Evolutionary conservation across 768 basidiomycete species (phyloP), one percentile per base, ranked within the genome.

Genomic region (Boletus bicolor): DNA sequence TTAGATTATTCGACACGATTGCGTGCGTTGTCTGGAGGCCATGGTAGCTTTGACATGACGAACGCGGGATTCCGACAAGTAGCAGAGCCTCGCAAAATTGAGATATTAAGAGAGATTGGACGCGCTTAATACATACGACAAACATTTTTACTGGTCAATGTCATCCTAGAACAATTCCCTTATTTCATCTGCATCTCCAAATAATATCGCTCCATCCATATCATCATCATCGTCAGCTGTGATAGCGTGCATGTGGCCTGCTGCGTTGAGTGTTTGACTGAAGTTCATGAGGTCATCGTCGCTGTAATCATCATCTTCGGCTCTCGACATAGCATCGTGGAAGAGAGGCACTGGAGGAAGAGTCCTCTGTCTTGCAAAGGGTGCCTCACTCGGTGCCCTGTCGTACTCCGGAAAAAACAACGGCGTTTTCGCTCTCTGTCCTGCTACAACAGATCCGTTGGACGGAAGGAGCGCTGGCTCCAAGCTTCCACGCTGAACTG

Each of bases 151-250:
- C 21, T 49, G 41, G 53, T 44, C 14, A n/a, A 35, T 59, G 57
- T 53, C 49, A 44, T 57, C 44, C 64, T 64, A 61, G 73, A 67
- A 82, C 57, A 87, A 66, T 62, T 86, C 86, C 66, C 77, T 80
- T 32, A 75, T 73, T 73, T 93, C 90, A 63, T 93, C 91, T 35
- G 91, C 91, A 69, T 93, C 91, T 11, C 86, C 90, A 58, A 90
- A 88, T 41, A 91, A 82, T 39, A 84, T 79, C 12, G 80, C 81
- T 37, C 83, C 85, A 54, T 90, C 89, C 63, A 87, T 80, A 42
- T 87, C 89, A 42, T 91, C 88, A 30, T 88, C 88, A 51, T 91
- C 88, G 24, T 86, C 83, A 10, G 75, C 77, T n/a, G 77, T 79
- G 1, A 81, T 82, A n/a, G 80, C 76, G 51, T 79, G 76, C 58